Evolutionary conservation across 2,329 filamentous ascomycete species (phyloP).

Genomic region (Rosellinia necatrix): DNA sequence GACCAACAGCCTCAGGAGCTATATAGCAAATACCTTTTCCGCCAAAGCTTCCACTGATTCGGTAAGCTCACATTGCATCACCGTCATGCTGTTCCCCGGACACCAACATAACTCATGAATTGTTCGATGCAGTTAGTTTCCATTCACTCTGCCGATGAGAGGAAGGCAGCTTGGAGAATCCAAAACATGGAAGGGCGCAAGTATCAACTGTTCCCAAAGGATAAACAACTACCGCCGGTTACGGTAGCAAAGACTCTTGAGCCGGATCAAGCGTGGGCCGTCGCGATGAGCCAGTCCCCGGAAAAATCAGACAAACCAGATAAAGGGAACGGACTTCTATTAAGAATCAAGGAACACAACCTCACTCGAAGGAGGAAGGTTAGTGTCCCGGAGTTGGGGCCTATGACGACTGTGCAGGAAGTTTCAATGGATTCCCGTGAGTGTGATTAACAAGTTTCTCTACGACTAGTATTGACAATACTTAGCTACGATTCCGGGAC

Average conservation of each 20-base stretch:
- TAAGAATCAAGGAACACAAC: conserved; percentile 62
- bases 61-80: conserved; percentile 43
- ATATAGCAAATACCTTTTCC: conserved; percentile 57
- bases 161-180: conserved; percentile 61
- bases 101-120: conserved; percentile 36
- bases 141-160: conserved; percentile 48
- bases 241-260: conserved; percentile 52
- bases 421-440: conserved; percentile 72
- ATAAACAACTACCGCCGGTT: conserved; percentile 51
- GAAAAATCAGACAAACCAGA: conserved; percentile 47
- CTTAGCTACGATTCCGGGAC: conserved; percentile 68
- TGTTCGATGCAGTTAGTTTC: conserved; percentile 36
- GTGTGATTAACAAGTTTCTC: conserved; percentile 39
- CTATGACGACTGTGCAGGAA: conserved; percentile 72
- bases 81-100: conserved; percentile 14
- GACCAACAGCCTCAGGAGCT: conserved; percentile 45
- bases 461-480: conserved; percentile 23
- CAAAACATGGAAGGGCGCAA: conserved; percentile 59
- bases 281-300: conserved; percentile 47
- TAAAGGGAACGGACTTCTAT: conserved; percentile 49
- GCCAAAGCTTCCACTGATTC: conserved; percentile 51
- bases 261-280: conserved; percentile 52
- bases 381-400: conserved; percentile 67
- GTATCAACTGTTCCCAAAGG: conserved; percentile 65
- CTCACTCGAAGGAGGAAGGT: conserved; percentile 64